Evolutionary conservation across 768 basidiomycete species (phyloP).

Genomic region (Butyriboletus loyo): DNA sequence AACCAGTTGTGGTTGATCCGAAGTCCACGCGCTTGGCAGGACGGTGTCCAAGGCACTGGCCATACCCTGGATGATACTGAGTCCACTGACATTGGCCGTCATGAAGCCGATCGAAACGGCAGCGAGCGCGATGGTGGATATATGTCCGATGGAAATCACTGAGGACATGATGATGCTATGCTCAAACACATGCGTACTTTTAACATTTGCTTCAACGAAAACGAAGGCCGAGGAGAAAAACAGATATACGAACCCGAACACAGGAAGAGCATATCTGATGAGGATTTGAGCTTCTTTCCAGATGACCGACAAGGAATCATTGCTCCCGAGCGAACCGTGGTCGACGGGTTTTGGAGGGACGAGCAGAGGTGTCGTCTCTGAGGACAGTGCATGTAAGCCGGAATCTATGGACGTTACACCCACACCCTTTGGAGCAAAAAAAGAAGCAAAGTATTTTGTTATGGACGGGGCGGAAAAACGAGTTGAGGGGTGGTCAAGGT

Average conservation of each 20-base stretch:
- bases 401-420: neutral
- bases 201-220: neutral
- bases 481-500: neutral
- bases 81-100: constrained; percentile 57
- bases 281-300: constrained; percentile 39
- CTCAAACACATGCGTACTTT: constrained; percentile 72
- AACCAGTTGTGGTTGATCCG: constrained; percentile 75
- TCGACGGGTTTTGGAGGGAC: constrained; percentile 40
- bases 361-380: constrained; percentile 63
- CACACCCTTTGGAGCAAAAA: neutral
- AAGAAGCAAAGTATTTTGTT: neutral
- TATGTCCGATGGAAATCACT: constrained; percentile 88
- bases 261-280: constrained; percentile 64
- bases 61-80: constrained; percentile 80
- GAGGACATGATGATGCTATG: constrained; percentile 84
- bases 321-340: constrained; percentile 27
- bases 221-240: neutral
- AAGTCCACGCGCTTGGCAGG: constrained; percentile 93
- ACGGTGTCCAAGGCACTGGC: constrained; percentile 87
- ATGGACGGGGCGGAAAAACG: neutral
- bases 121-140: constrained; percentile 87
- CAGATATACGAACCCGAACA: constrained; percentile 57
- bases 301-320: neutral
- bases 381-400: neutral
- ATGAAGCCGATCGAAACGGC: constrained; percentile 74